These are phyloP conservation scores for Psilocybe subaeruginosa DNA, from an alignment of 768 basidiomycete species.

Conservation along the genomic window DNA sequence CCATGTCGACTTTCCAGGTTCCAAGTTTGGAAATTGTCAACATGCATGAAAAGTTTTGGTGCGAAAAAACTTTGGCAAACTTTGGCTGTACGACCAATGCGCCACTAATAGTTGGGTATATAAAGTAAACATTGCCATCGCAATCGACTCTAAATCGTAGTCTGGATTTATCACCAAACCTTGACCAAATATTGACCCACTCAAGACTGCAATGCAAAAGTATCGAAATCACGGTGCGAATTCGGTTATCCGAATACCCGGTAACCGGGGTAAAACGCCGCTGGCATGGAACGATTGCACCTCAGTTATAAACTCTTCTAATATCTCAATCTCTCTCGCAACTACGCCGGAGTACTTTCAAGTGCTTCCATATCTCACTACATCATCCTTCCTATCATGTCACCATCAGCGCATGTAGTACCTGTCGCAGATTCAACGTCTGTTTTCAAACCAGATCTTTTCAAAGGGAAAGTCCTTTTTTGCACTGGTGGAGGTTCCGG, in stretches of 20 bases:
- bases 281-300: neutral
- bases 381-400: slow-evolving; percentile 31
- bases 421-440: slow-evolving; percentile 56
- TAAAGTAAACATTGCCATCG: too few relatives aligned
- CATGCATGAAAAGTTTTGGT: too few relatives aligned
- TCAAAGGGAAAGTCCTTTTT: slow-evolving; percentile 89
- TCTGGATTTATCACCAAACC: too few relatives aligned
- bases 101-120: too few relatives aligned
- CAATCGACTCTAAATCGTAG: too few relatives aligned
- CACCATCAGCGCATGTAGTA: slow-evolving; percentile 41
- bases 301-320: neutral
- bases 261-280: slow-evolving; percentile 1
- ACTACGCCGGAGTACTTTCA: neutral
- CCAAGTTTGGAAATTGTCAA: too few relatives aligned
- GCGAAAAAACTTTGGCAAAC: too few relatives aligned
- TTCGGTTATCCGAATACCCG: neutral
- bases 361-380: slow-evolving; percentile 1
- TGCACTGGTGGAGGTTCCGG: slow-evolving; percentile 94
- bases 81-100: too few relatives aligned
- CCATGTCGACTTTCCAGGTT: too few relatives aligned
- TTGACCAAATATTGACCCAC: neutral
- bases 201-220: neutral
- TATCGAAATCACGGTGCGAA: neutral
- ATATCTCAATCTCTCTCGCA: neutral
- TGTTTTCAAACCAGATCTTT: slow-evolving; percentile 79